Conservation (phyloP, 257 asterid species). For the Lycium ferocissimum region DNA sequence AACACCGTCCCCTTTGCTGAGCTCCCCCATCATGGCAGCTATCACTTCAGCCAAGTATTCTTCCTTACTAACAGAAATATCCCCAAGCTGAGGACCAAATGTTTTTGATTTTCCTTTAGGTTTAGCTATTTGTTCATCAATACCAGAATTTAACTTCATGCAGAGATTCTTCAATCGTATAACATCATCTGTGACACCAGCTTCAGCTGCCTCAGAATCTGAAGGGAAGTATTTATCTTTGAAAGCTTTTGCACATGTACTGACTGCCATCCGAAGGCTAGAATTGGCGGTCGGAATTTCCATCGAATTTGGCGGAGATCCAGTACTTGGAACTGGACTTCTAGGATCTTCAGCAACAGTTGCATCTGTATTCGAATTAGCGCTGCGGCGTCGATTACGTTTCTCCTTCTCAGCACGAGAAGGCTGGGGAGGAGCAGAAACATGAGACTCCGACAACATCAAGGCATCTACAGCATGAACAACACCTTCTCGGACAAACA, state of each 20-base stretch:
- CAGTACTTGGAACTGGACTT: slow-evolving; percentile 50
- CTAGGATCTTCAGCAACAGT: slow-evolving; percentile 60
- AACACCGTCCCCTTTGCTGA: slow-evolving; percentile 87
- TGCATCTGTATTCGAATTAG: slow-evolving; percentile 62
- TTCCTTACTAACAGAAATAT: slow-evolving; percentile 62
- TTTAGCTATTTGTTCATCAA: slow-evolving; percentile 66
- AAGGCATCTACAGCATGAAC: slow-evolving; percentile 91
- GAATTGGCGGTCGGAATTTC: slow-evolving; percentile 69
- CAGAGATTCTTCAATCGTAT: slow-evolving; percentile 84
- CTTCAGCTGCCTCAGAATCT: slow-evolving; percentile 69
- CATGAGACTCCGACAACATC: slow-evolving; percentile 57
- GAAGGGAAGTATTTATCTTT: slow-evolving; percentile 87
- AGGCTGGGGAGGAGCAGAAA: slow-evolving; percentile 56
- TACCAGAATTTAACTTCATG: slow-evolving; percentile 61
- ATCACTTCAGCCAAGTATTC: slow-evolving; percentile 73
- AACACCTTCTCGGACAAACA: slow-evolving; percentile 96
- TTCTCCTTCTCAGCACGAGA: slow-evolving; percentile 68
- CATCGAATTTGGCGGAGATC: slow-evolving; percentile 57
- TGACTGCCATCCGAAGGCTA: slow-evolving; percentile 68
- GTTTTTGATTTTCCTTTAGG: slow-evolving; percentile 87
- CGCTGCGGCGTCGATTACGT: slow-evolving; percentile 74
- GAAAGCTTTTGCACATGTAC: slow-evolving; percentile 82
- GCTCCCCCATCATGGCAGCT: slow-evolving; percentile 81
- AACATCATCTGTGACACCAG: slow-evolving; percentile 82
- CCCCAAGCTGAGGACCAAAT: slow-evolving; percentile 52